phyloP scores from a whole-genome alignment of 306 rosid genomes.

The Amphicarpaea edgeworthii region DNA sequence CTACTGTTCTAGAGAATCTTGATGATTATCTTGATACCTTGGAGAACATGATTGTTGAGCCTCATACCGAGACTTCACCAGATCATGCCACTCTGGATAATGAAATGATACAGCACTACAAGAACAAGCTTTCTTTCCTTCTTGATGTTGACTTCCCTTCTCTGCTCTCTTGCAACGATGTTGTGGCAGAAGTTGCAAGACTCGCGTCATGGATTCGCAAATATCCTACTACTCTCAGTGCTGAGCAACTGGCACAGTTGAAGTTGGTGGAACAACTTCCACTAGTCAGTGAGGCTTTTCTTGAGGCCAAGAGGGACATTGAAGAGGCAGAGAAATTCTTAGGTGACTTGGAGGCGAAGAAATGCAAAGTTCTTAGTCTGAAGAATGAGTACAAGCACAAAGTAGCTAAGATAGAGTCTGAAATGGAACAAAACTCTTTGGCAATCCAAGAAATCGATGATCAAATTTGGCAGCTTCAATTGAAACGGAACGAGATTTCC shows the following conservation, averaged over 20 bases:
- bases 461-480: constrained; percentile 36
- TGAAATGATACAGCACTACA: constrained; percentile 31
- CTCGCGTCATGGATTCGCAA: constrained; percentile 36
- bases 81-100: background rate
- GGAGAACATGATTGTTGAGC: background rate
- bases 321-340: constrained; percentile 38
- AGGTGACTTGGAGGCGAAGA: constrained; percentile 39
- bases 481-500: background rate
- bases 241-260: constrained; percentile 39
- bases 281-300: constrained; percentile 27
- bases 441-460: constrained; percentile 11
- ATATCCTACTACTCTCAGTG: constrained; percentile 36
- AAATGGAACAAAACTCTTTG: background rate
- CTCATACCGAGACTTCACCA: background rate
- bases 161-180: constrained; percentile 22
- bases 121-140: constrained; percentile 46
- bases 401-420: constrained; percentile 9
- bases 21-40: background rate
- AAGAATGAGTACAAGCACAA: constrained; percentile 29
- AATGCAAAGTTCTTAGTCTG: constrained; percentile 13
- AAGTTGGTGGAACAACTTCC: constrained; percentile 46
- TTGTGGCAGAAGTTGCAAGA: constrained; percentile 8
- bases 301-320: constrained; percentile 27
- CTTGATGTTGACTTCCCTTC: constrained; percentile 45
- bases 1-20: constrained; percentile 4